Percentiles rank a stretch among this genome's conserved stretches.
phyloP scores from a whole-genome alignment of 139 green algal genomes.

The Protoeuglena noctilucae region DNA sequence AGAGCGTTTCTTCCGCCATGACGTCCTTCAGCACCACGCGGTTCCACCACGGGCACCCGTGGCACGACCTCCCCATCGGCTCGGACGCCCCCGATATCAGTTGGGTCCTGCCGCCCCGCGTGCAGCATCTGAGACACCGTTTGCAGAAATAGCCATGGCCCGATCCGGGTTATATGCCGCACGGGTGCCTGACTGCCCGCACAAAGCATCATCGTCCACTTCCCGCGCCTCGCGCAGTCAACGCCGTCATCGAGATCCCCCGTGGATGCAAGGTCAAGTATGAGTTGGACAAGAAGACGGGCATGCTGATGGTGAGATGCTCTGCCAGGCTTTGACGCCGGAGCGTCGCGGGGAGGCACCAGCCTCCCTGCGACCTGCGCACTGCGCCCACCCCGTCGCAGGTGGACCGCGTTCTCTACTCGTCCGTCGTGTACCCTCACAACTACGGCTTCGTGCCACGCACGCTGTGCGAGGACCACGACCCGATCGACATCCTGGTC shows the following conservation, averaged over 20 bases:
- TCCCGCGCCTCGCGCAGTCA: no score
- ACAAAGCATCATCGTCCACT: no score
- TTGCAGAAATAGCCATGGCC: neutral
- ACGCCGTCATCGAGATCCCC: slow-evolving; percentile 84
- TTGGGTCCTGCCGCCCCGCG: neutral
- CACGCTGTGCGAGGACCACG: slow-evolving; percentile 87
- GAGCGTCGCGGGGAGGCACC: neutral
- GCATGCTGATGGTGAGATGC: slow-evolving; percentile 10
- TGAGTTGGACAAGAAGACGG: slow-evolving; percentile 80
- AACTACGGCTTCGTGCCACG: slow-evolving; percentile 91
- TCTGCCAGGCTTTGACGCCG: neutral
- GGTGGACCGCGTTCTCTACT: slow-evolving; percentile 89
- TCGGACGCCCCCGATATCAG: slow-evolving; percentile 44
- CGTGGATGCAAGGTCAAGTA: slow-evolving; percentile 77
- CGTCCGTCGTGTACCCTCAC: slow-evolving; percentile 82
- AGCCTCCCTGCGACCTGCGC: neutral
- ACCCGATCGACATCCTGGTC: slow-evolving; percentile 83
- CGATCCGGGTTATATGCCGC: neutral
- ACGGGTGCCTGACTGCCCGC: no score
- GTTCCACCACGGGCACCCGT: slow-evolving; percentile 41
- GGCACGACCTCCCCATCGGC: slow-evolving; percentile 70
- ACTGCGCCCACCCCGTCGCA: slow-evolving; percentile 15
- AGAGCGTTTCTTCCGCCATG: no score
- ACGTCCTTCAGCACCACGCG: no score
- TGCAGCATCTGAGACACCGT: neutral